Conservation (phyloP, 306 rosid species). For the Erythrophleum fordii region DNA sequence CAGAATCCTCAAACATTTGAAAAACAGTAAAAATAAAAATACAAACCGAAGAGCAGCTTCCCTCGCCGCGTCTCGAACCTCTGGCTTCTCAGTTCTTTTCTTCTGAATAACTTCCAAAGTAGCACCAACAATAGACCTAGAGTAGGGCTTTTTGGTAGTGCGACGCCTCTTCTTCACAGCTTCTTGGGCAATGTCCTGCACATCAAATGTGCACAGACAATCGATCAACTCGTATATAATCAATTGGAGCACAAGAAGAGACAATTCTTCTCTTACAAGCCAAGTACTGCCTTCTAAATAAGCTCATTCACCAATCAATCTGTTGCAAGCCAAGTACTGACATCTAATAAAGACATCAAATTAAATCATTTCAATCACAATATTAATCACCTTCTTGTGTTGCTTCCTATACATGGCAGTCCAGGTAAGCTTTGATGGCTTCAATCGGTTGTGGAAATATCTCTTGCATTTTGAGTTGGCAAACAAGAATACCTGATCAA, state of each 20-base stretch:
- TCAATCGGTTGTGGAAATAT: constrained; percentile 77
- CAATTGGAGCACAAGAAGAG: neutral
- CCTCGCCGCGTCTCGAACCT: constrained; percentile 79
- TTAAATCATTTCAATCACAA: neutral
- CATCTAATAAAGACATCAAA: neutral
- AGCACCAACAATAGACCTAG: constrained; percentile 74
- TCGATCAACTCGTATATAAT: neutral
- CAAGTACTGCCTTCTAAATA: neutral
- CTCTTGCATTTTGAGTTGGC: constrained; percentile 80
- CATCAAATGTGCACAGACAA: constrained; percentile 1
- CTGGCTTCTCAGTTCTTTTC: constrained; percentile 69
- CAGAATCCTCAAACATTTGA: neutral
- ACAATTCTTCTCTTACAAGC: neutral
- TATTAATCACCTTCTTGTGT: constrained; percentile 69
- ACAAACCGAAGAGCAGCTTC: constrained; percentile 83
- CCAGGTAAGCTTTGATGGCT: constrained; percentile 92
- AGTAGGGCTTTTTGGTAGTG: constrained; percentile 66
- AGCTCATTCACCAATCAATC: neutral
- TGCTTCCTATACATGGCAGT: constrained; percentile 92
- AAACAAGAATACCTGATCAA: constrained; percentile 71
- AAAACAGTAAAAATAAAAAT: neutral
- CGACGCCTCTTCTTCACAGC: constrained; percentile 78
- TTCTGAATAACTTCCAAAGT: constrained; percentile 74
- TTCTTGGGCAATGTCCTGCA: constrained; percentile 78
- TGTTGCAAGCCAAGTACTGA: neutral